Percentiles rank a stretch among this genome's conserved stretches.
phyloP scores from a whole-genome alignment of 495 filamentous ascomycete genomes.

The Tuber borchii region DNA sequence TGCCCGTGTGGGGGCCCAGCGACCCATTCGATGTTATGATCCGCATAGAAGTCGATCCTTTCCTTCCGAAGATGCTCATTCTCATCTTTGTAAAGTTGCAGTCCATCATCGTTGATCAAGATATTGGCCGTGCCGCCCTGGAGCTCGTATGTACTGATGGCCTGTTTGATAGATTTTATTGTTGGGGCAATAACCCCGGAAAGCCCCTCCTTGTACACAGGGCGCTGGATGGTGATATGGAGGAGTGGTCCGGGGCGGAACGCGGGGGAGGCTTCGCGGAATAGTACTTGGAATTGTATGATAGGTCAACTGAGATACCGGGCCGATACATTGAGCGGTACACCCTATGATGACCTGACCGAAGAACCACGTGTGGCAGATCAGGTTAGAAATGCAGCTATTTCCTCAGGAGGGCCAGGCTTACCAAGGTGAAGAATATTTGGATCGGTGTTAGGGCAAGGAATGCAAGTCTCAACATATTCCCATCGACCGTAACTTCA shows the following conservation, averaged over 20 bases:
- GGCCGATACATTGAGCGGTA: conserved; percentile 66
- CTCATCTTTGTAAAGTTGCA: conserved; percentile 54
- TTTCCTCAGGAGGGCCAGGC: conserved; percentile 4
- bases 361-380: conserved; percentile 51
- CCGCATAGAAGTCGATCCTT: conserved; percentile 56
- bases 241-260: conserved; percentile 46
- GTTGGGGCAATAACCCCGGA: conserved; percentile 44
- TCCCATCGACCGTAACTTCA: conserved; percentile 59
- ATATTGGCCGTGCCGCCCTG: conserved; percentile 78
- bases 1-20: conserved; percentile 60
- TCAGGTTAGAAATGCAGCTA: conserved; percentile 10
- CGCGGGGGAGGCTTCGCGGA: conserved; percentile 60
- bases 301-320: conserved; percentile 62
- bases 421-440: conserved; percentile 68
- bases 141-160: conserved; percentile 60
- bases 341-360: conserved; percentile 68
- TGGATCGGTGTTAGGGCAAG: conserved; percentile 60
- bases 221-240: conserved; percentile 68
- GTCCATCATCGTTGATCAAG: conserved; percentile 73
- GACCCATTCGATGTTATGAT: conserved; percentile 70
- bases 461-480: conserved; percentile 56
- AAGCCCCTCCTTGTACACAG: conserved; percentile 69
- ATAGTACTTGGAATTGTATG: conserved; percentile 74
- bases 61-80: conserved; percentile 48
- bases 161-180: conserved; percentile 42